These are phyloP conservation scores for maize (Zea mays) DNA, from an alignment of 176 grass and related monocot genomes.

Conservation along the genomic window Zm-B73-REFERENCE-NAM-5.0 NC_050097.1:213899501-213900000, in stretches of 20 bases:
- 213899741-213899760: not conserved
- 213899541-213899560: not conserved
- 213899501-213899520: not conserved
- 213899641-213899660: not conserved
- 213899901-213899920: not conserved
- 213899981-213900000: not conserved
- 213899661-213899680: not conserved
- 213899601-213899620: slow-evolving; percentile 15
- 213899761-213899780: not conserved
- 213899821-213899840: not conserved
- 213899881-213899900: not conserved
- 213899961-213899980: not conserved
- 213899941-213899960: not conserved
- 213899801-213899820: no score
- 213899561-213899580: slow-evolving; percentile 15
- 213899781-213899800: not conserved
- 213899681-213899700: not conserved
- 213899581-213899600: not conserved
- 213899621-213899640: not conserved
- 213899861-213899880: not conserved
- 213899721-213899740: not conserved
- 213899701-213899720: not conserved
- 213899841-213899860: not conserved
- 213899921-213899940: slow-evolving; percentile 13
- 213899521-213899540: not conserved